Conservation (phyloP, 1,139 yeast species). For the Saccharomycopsis phalli region DNA sequence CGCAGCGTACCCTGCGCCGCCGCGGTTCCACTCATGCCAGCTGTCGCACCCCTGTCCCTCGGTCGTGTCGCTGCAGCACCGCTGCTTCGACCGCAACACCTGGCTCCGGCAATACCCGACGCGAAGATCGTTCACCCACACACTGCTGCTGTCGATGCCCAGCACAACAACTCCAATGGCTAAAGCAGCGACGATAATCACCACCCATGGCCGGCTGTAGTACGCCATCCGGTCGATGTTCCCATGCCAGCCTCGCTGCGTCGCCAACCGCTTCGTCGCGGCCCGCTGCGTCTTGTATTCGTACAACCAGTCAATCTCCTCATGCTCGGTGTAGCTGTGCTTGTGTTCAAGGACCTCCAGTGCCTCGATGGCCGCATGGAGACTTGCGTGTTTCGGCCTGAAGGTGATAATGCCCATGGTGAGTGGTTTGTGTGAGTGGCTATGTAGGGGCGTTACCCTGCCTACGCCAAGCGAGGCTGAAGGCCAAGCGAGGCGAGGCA, state of each 20-base stretch:
- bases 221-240: background rate
- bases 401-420: no score
- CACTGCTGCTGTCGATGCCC: slow-evolving; percentile 48
- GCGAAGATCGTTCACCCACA: slow-evolving; percentile 56
- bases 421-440: no score
- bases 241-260: background rate
- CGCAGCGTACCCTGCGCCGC: slow-evolving; percentile 26
- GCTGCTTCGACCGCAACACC: slow-evolving; percentile 29
- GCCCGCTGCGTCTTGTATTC: slow-evolving; percentile 15
- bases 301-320: slow-evolving; percentile 20
- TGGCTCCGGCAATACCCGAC: slow-evolving; percentile 37
- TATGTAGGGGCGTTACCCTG: no score
- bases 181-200: slow-evolving; percentile 47
- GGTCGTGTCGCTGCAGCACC: slow-evolving; percentile 32
- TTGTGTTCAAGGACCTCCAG: no score
- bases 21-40: slow-evolving; percentile 37
- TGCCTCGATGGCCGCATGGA: no score
- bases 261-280: background rate
- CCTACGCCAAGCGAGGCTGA: no score
- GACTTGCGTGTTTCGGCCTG: no score
- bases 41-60: slow-evolving; percentile 25
- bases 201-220: slow-evolving; percentile 41
- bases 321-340: slow-evolving; percentile 4
- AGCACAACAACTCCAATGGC: slow-evolving; percentile 53
- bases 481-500: no score